phyloP scores from a whole-genome alignment of 202 grass and related monocot species.

The Dendrocalamus latiflorus region DNA sequence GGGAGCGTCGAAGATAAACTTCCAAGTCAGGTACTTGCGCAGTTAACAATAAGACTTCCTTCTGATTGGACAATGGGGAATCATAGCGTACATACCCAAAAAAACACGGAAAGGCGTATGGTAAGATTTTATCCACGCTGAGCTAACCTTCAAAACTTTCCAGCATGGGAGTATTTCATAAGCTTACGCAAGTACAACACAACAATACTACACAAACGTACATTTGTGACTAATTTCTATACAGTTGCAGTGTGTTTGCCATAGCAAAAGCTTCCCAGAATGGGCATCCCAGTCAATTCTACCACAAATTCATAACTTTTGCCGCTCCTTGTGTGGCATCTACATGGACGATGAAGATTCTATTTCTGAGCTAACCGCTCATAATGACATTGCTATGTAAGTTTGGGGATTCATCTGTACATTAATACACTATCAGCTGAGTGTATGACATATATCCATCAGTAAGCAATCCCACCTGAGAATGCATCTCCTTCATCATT shows the following conservation, averaged over 20 bases:
- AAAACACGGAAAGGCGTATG: background rate
- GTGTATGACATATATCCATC: background rate
- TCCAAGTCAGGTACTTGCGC: too few species aligned
- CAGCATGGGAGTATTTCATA: background rate
- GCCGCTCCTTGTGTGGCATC: background rate
- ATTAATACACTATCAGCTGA: background rate
- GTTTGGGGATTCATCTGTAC: background rate
- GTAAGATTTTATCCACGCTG: background rate
- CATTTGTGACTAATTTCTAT: background rate
- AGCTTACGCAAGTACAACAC: background rate
- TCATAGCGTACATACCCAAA: background rate
- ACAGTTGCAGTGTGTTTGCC: background rate
- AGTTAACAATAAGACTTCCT: background rate
- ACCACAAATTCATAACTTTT: background rate
- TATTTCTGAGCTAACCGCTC: background rate
- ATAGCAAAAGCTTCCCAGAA: background rate
- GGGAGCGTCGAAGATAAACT: background rate
- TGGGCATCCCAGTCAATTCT: background rate
- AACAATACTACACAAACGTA: background rate
- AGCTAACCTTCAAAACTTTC: background rate
- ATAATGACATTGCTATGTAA: background rate
- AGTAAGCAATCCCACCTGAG: conserved; percentile 75
- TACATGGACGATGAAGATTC: background rate
- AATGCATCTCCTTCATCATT: conserved; percentile 64
- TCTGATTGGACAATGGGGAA: background rate